Evolutionary conservation across 495 filamentous ascomycete species (phyloP).

Genomic region (Penicillium tannophilum): DNA sequence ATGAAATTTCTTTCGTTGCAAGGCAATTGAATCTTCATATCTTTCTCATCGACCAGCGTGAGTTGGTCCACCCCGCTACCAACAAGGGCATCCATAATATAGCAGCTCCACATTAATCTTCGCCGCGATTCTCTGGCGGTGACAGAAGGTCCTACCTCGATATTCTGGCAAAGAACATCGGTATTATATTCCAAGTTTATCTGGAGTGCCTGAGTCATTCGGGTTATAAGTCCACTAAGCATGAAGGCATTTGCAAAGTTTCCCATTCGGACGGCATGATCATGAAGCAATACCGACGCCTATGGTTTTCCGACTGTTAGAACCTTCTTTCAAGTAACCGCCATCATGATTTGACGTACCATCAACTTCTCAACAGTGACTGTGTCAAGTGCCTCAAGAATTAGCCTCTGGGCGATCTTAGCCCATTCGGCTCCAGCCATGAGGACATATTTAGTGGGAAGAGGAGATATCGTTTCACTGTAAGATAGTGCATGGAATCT

Average conservation of each 20-base stretch:
- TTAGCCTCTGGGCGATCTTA: conserved; percentile 26
- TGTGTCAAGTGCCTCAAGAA: conserved; percentile 33
- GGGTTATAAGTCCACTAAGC: conserved; percentile 38
- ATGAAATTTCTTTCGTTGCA: conserved; percentile 35
- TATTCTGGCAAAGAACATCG: conserved; percentile 35
- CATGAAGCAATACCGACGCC: conserved; percentile 36
- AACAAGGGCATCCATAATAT: conserved; percentile 40
- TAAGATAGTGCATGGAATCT: conserved; percentile 34
- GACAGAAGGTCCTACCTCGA: conserved; percentile 19
- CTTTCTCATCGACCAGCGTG: conserved; percentile 33
- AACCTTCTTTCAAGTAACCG: not conserved
- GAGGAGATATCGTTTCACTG: conserved; percentile 18
- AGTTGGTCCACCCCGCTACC: conserved; percentile 39
- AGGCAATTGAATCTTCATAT: conserved; percentile 42
- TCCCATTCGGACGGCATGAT: conserved; percentile 35
- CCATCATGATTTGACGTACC: conserved; percentile 13
- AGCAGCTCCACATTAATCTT: conserved; percentile 44
- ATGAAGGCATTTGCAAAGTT: conserved; percentile 42
- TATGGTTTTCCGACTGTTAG: conserved; percentile 4
- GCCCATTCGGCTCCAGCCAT: conserved; percentile 35
- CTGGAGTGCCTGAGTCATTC: conserved; percentile 41
- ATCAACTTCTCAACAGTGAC: conserved; percentile 40
- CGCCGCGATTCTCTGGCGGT: conserved; percentile 34
- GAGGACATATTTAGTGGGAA: conserved; percentile 19
- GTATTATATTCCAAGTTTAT: conserved; percentile 40